Base-by-base conservation (phyloP, 2,329 filamentous ascomycete genomes). In the Pestalotiopsis sp. region DNA sequence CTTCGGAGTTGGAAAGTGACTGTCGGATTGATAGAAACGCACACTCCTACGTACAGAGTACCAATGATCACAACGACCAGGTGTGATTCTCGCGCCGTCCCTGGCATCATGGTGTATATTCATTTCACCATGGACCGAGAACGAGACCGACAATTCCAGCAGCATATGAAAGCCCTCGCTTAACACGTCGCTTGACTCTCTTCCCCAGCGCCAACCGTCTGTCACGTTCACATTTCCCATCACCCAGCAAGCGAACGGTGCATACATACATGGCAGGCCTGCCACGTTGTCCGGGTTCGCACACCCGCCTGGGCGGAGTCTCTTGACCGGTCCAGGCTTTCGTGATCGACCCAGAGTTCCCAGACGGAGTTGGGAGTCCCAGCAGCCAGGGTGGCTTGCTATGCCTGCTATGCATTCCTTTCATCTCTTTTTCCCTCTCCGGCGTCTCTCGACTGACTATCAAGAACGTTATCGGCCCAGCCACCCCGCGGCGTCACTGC, bases 231-330 rank as follows among this genome's bases (percentile, higher is more conserved):
- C 38, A 49, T 64, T 36, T 27, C 20, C 38, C n/a, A 45, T 41
- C 20, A 27, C 12, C 12, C 20, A 23, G 38, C 61, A 41, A 36
- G 41, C 62, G 14, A 59, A 11, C 14, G 27, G 38, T 52, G 56
- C 17, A 17, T 12, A 25, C 27, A 4, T 31, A 31, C 31, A 36
- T 36, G 27, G 56, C 56, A 66, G 56, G 64, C 64, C 23, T 66
- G 56, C 64, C 64, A 66, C 64, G 64, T 66, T 66, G n/a, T 66
- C 23, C 20, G 45, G 14, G 20, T n/a, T 52, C 17, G 17, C 20
- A 27, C n/a, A 3, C n/a, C 27, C 56, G 60, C 20, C 13, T 36
- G 12, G 27, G 63, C 63, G 45, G 49, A 31, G 45, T 27, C 49
- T 52, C 20, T 36, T 25, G 39, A 62, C 59, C 59, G 59, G 59